A percentile compares a stretch with the other conserved stretches of the same genome.
Evolutionary conservation across 2,329 filamentous ascomycete genomes (phyloP).

Genomic region (Nemania serpens): DNA sequence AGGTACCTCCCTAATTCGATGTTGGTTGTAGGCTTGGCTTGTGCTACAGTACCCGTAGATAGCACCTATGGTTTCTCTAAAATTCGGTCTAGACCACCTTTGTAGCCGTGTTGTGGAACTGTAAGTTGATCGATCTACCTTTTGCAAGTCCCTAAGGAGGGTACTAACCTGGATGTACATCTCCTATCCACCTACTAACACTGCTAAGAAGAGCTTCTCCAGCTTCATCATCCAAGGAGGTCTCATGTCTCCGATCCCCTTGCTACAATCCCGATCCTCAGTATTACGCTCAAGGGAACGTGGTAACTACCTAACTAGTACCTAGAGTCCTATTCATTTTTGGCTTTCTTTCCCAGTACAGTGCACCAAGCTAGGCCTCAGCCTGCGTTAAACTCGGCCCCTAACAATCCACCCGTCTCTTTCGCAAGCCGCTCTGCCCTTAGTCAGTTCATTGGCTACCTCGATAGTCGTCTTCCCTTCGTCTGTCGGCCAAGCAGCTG

Average conservation of each 20-base stretch:
- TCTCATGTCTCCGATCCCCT: conserved; percentile 34
- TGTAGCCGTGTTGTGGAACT: not conserved
- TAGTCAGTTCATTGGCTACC: conserved; percentile 1
- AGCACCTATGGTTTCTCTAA: no score
- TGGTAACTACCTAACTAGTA: no score
- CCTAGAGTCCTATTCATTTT: conserved; percentile 4
- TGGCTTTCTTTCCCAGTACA: not conserved
- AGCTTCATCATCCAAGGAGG: conserved; percentile 22
- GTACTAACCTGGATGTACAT: no score
- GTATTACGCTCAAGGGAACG: conserved; percentile 26
- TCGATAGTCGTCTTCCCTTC: conserved; percentile 7
- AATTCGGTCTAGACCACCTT: conserved; percentile 19
- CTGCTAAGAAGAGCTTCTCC: conserved; percentile 7
- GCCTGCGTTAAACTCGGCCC: conserved; percentile 6
- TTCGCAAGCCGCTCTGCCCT: not conserved
- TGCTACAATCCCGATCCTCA: conserved; percentile 34
- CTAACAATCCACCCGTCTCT: conserved; percentile 1
- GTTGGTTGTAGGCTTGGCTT: no score
- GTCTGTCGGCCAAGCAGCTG: conserved; percentile 13
- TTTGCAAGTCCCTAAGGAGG: no score
- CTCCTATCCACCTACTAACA: conserved; percentile 1
- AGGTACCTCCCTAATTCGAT: no score
- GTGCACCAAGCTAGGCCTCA: not conserved
- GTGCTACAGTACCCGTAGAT: no score
- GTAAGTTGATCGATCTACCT: conserved; percentile 6